Evolutionary conservation across 441 rosid species (phyloP).

Genomic region (Flueggea neowawraea): DNA sequence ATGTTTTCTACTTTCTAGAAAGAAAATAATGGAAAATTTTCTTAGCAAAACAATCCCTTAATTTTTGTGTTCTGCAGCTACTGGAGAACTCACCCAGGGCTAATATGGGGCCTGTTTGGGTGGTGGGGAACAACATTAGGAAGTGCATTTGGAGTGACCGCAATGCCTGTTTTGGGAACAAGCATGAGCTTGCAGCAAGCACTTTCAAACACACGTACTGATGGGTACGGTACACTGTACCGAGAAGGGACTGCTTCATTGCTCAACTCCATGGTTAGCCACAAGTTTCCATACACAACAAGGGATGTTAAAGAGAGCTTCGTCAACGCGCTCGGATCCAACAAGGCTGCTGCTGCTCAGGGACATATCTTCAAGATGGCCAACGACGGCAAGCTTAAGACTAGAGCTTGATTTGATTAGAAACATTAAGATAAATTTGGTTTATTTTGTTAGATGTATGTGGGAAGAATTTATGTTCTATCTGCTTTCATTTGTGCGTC

Average conservation of each 20-base stretch:
- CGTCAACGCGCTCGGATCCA: constrained; percentile 16
- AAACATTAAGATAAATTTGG: too few species aligned
- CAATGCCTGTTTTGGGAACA: constrained; percentile 20
- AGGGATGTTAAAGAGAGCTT: constrained; percentile 29
- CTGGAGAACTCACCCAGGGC: constrained; percentile 28
- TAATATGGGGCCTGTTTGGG: constrained; percentile 25
- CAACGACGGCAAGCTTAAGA: constrained; percentile 25
- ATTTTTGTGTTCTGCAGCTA: constrained; percentile 13
- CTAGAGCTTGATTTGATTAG: constrained; percentile 1
- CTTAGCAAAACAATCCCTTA: too few species aligned
- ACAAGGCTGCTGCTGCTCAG: constrained; percentile 25
- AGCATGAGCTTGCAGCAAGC: constrained; percentile 23
- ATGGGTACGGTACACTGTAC: constrained; percentile 30
- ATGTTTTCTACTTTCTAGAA: too few species aligned
- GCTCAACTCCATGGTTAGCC: constrained; percentile 29
- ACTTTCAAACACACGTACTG: constrained; percentile 22
- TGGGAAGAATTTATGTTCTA: too few species aligned
- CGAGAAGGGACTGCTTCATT: constrained; percentile 35
- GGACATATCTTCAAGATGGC: constrained; percentile 30
- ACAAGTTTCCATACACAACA: constrained; percentile 23
- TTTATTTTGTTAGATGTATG: too few species aligned
- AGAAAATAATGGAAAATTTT: too few species aligned
- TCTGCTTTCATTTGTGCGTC: too few species aligned
- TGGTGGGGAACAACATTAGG: constrained; percentile 31
- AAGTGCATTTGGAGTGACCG: constrained; percentile 22